These are phyloP conservation scores for Saccharomycopsis hybrid DNA, from an alignment of 1,139 yeast species.

Conservation along the genomic window DNA sequence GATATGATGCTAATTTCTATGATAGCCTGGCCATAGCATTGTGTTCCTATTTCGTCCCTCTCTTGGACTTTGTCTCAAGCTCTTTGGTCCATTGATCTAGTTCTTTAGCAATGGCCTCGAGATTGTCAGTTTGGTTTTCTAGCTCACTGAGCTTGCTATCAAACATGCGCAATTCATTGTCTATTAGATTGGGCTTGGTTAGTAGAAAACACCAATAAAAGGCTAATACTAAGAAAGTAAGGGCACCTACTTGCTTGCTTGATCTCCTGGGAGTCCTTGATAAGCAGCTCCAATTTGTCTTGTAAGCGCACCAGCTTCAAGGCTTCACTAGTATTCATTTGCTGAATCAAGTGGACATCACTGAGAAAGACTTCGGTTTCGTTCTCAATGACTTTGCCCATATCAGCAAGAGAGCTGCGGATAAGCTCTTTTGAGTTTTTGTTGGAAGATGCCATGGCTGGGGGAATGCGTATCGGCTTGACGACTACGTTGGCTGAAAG, in stretches of 20 bases:
- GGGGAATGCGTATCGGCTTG: too few relatives aligned
- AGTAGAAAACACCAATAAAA: slow-evolving; percentile 9
- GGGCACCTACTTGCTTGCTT: slow-evolving; percentile 32
- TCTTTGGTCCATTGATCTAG: slow-evolving; percentile 57
- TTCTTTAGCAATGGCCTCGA: slow-evolving; percentile 46
- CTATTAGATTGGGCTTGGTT: slow-evolving; percentile 23
- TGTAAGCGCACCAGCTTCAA: slow-evolving; percentile 51
- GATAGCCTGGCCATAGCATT: too few relatives aligned
- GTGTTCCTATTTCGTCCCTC: neutral
- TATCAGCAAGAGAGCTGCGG: slow-evolving; percentile 28
- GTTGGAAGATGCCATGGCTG: neutral
- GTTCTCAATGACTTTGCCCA: slow-evolving; percentile 37
- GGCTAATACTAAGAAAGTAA: slow-evolving; percentile 1
- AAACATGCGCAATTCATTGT: slow-evolving; percentile 30
- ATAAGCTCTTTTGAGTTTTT: slow-evolving; percentile 24
- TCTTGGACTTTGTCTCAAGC: slow-evolving; percentile 31
- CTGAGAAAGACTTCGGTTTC: slow-evolving; percentile 50
- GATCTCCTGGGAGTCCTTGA: slow-evolving; percentile 32
- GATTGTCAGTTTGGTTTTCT: slow-evolving; percentile 39
- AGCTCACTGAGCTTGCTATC: slow-evolving; percentile 22
- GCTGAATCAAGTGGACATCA: slow-evolving; percentile 47
- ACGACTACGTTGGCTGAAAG: neutral
- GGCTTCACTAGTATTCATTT: slow-evolving; percentile 52
- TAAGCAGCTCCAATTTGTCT: slow-evolving; percentile 37
- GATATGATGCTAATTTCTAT: too few relatives aligned